Evolutionary conservation across 169 alveolate species (phyloP).

Genomic region (Plasmodium knowlesi): DNA sequence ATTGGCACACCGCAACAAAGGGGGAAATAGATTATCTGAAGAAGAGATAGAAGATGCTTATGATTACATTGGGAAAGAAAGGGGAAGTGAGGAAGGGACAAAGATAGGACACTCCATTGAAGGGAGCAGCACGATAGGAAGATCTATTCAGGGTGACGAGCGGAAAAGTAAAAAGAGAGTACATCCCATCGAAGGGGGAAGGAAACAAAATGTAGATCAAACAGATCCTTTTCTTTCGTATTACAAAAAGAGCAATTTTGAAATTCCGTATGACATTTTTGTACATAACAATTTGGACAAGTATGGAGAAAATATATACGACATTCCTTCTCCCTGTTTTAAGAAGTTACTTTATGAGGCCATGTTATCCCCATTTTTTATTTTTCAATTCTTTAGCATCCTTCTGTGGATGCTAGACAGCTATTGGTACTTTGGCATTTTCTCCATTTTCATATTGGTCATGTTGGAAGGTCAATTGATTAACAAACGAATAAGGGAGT

Average conservation of each 20-base stretch:
- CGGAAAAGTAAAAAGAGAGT: neutral
- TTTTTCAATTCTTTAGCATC: slow-evolving; percentile 95
- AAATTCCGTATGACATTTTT: slow-evolving; percentile 58
- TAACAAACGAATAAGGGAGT: slow-evolving; percentile 84
- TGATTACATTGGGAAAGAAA: neutral
- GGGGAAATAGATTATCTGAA: neutral
- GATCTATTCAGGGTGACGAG: neutral
- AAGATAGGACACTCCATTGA: neutral
- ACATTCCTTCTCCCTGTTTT: slow-evolving; percentile 94
- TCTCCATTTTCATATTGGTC: slow-evolving; percentile 92
- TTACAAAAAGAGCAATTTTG: slow-evolving; percentile 43
- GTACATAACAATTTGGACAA: slow-evolving; percentile 76
- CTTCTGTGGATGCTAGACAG: slow-evolving; percentile 97
- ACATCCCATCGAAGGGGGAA: neutral
- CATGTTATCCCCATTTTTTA: slow-evolving; percentile 96
- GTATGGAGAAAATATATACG: slow-evolving; percentile 93
- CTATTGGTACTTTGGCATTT: slow-evolving; percentile 94
- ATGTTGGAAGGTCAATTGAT: slow-evolving; percentile 89
- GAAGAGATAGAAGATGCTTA: neutral
- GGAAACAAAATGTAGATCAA: neutral
- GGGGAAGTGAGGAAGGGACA: neutral
- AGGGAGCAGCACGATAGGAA: neutral
- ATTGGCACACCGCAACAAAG: neutral
- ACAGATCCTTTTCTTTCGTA: neutral
- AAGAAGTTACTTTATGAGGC: slow-evolving; percentile 93